These are phyloP conservation scores for Tricladium varicosporioides DNA, from an alignment of 2,329 filamentous ascomycete genomes.

Conservation along the genomic window DNA sequence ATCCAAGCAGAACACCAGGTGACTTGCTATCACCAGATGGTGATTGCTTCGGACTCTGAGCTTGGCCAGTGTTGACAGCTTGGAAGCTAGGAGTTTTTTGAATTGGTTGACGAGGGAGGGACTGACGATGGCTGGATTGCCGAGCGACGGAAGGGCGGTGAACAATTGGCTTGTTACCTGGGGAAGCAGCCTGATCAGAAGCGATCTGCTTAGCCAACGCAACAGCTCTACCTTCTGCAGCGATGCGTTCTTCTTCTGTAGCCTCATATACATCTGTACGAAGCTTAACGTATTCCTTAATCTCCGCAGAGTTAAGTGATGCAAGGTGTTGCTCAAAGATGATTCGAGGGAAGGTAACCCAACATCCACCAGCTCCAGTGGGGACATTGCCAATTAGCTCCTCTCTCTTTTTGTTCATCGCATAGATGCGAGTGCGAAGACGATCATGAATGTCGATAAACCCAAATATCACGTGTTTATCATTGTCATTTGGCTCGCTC, in stretches of 20 bases:
- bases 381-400: constrained; percentile 47
- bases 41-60: constrained; percentile 26
- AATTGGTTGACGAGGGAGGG: constrained; percentile 24
- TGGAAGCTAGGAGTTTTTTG: constrained; percentile 29
- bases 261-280: constrained; percentile 39
- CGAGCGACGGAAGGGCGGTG: constrained; percentile 22
- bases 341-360: constrained; percentile 61
- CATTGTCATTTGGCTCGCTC: constrained; percentile 43
- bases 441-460: constrained; percentile 62
- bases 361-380: constrained; percentile 59
- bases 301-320: constrained; percentile 52
- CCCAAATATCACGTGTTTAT: constrained; percentile 59
- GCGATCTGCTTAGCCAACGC: constrained; percentile 25
- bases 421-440: constrained; percentile 57
- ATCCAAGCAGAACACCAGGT: constrained; percentile 46
- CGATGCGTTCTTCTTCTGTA: constrained; percentile 21
- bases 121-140: constrained; percentile 21
- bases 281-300: constrained; percentile 63
- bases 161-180: constrained; percentile 21
- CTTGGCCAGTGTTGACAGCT: constrained; percentile 26
- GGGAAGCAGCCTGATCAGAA: constrained; percentile 20
- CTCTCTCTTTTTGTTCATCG: constrained; percentile 45
- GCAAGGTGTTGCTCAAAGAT: constrained; percentile 57
- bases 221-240: constrained; percentile 26
- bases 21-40: constrained; percentile 23